Conservation (phyloP, 2,329 filamentous ascomycete genomes). For the Davidsoniella virescens region DNA sequence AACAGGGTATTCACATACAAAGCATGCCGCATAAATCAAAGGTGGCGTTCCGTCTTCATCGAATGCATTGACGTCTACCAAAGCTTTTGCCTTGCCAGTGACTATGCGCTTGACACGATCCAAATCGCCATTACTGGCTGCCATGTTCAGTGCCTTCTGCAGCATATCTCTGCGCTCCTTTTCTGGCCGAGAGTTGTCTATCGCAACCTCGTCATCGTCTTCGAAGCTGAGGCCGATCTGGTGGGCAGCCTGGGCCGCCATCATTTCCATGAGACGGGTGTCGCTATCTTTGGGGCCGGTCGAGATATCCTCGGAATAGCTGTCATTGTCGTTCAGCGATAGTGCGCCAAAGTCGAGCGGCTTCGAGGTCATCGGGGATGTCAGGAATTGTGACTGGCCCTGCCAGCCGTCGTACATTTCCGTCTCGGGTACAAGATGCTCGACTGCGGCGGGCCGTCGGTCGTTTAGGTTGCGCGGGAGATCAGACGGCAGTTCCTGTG, state of each 20-base stretch:
- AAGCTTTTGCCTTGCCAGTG: constrained; percentile 53
- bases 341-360: constrained; percentile 70
- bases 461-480: constrained; percentile 87
- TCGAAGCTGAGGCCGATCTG: constrained; percentile 55
- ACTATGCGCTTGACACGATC: constrained; percentile 64
- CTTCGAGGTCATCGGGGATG: constrained; percentile 68
- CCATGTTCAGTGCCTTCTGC: constrained; percentile 84
- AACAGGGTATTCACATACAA: constrained; percentile 39
- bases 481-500: constrained; percentile 55
- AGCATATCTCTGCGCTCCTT: constrained; percentile 65
- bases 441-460: constrained; percentile 50
- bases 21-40: constrained; percentile 93
- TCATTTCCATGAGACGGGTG: constrained; percentile 81
- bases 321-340: constrained; percentile 53
- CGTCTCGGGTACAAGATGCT: constrained; percentile 56
- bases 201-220: constrained; percentile 64
- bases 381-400: constrained; percentile 92
- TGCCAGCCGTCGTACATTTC: constrained; percentile 99
- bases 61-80: constrained; percentile 69
- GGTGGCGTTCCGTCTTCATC: constrained; percentile 95
- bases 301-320: constrained; percentile 42
- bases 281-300: constrained; percentile 59
- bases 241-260: constrained; percentile 82
- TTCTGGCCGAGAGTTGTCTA: constrained; percentile 55
- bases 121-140: constrained; percentile 88